Base-by-base conservation (phyloP, 352 stramenopile species). In the Pythium aristosporum region DNA sequence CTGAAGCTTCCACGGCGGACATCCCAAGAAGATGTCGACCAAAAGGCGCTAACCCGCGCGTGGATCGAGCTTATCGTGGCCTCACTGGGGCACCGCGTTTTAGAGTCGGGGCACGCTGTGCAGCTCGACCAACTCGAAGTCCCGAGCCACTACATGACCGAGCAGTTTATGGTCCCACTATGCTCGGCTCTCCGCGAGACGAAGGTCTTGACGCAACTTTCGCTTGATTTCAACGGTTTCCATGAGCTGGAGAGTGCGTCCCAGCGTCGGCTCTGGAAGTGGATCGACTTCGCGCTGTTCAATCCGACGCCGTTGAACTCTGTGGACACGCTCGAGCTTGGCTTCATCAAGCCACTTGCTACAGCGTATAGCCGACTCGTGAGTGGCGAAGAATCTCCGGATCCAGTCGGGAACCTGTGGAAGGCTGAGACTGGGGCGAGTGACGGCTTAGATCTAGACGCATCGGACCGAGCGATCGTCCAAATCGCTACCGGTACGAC, bases 201-300 rank as follows among this genome's bases (percentile, higher is more conserved):
- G 8, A 20, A 20, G 15, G 30, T 34, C 3, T 30, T 54, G 47
- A 34, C 1, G 13, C 36, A n/a, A 18, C 13, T 54, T 6, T 2
- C 13, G 13, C 23, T 54, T n/a, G 25, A 18, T 12, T 34, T 54
- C 13, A 5, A 39, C 25, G 10, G 2, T 15, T 25, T 54, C 11
- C 21, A 54, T 20, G 47, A 36, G 25, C 10, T 34, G 47, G 11
- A n/a, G 3, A 18, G 15, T 9, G 47, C 25, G 30, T 39, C 13
- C 7, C 25, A 37, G 13, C 47, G 47, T 18, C 25, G 25, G 5
- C 13, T 34, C 8, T 54, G 25, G 47, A 39, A 12, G 21, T 54
- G 47, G 47, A 21, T 54, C 30, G 47, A 34, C 18, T 54, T 34
- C n/a, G 47, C 47, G 20, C 18, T 54, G 7, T 39, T 54, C 47